phyloP scores from a whole-genome alignment of 129 eudicot genomes.

The Artemisia annua region DNA sequence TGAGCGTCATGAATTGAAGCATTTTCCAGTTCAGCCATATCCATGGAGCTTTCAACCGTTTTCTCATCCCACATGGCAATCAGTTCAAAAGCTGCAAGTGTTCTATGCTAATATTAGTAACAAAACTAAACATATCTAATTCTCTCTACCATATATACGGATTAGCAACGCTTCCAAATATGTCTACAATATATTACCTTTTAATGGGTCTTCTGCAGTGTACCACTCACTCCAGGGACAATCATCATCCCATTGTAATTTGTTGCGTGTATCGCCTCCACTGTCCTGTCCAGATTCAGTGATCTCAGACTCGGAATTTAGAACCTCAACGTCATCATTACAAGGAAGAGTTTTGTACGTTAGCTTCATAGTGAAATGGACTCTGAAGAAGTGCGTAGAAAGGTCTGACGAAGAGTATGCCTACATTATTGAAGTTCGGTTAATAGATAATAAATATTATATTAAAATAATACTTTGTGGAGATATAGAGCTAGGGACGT shows the following conservation, averaged over 20 bases:
- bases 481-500: conserved; percentile 2
- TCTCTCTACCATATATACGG: background rate
- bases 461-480: background rate
- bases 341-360: conserved; percentile 77
- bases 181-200: conserved; percentile 43
- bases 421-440: conserved; percentile 35
- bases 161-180: conserved; percentile 14
- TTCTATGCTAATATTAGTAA: conserved; percentile 26
- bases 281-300: conserved; percentile 42
- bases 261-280: conserved; percentile 44
- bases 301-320: conserved; percentile 45
- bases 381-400: conserved; percentile 70
- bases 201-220: conserved; percentile 89
- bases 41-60: conserved; percentile 73
- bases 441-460: conserved; percentile 10
- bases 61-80: conserved; percentile 67
- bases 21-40: conserved; percentile 96
- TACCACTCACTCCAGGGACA: conserved; percentile 98
- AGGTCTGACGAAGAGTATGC: conserved; percentile 78
- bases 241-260: conserved; percentile 88
- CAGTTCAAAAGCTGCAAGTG: conserved; percentile 69
- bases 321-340: conserved; percentile 62
- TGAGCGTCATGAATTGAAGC: conserved; percentile 83
- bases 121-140: background rate
- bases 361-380: conserved; percentile 78